Evolutionary conservation across 371 early-diverging fungal species (phyloP).

Genomic region (Cokeromyces recurvatus): DNA sequence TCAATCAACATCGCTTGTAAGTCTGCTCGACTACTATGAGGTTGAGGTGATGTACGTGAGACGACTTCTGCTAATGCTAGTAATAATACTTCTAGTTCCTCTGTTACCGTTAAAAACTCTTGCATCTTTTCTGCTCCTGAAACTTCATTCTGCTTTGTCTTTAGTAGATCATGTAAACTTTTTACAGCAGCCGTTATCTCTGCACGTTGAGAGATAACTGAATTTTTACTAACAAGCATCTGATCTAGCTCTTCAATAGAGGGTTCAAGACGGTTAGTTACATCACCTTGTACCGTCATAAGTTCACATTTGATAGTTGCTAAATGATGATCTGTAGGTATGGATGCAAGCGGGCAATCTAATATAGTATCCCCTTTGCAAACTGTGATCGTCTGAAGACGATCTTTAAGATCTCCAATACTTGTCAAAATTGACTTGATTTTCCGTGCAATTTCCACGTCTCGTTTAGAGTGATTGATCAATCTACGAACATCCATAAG

Average conservation of each 20-base stretch:
- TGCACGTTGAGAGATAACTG: conserved; percentile 36
- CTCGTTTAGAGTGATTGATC: conserved; percentile 27
- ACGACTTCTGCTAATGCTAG: conserved; percentile 42
- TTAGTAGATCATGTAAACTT: conserved; percentile 30
- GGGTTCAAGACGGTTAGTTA: conserved; percentile 33
- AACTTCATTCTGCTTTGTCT: conserved; percentile 20
- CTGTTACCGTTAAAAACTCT: conserved; percentile 38
- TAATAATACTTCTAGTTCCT: conserved; percentile 46
- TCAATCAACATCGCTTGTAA: conserved; percentile 54
- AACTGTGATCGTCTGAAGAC: conserved; percentile 24
- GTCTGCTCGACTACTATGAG: conserved; percentile 13
- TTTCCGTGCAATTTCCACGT: conserved; percentile 39
- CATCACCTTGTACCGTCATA: conserved; percentile 36
- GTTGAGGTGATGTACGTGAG: conserved; percentile 29
- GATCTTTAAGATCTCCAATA: conserved; percentile 41
- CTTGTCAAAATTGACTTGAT: conserved; percentile 42
- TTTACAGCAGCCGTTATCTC: conserved; percentile 39
- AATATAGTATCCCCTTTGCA: too few species aligned
- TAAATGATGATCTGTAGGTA: conserved; percentile 42
- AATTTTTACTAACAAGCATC: conserved; percentile 28
- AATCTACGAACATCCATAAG: conserved; percentile 15
- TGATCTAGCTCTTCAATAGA: conserved; percentile 34
- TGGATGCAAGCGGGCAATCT: conserved; percentile 29
- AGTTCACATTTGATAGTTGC: conserved; percentile 37
- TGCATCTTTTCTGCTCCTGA: conserved; percentile 39